Base-by-base conservation (phyloP, 768 basidiomycete genomes). In the Galerina sulciceps region DNA sequence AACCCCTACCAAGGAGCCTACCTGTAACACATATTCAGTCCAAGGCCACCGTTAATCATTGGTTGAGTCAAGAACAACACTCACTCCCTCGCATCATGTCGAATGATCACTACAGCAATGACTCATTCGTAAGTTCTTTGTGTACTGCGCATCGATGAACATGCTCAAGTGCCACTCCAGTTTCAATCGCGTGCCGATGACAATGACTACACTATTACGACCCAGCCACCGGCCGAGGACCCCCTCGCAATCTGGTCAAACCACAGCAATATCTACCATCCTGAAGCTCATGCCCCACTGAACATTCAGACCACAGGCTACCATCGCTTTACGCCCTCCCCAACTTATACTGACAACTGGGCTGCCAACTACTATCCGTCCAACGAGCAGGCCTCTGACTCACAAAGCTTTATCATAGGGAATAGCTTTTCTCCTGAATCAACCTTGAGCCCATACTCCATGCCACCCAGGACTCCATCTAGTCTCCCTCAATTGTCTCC, bases 131-230 rank as follows among this genome's bases (percentile, higher is more conserved):
- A 22, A 10, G 58, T 57, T 37, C 10, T 50, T 47, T n/a, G 4
- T 37, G 23, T 47, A 10, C 41, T 35, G 22, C 22, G 22, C 23
- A 15, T 20, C 22, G 31, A 15, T 34, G 26, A 22, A 22, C 17
- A n/a, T 22, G 13, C 36, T 52, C 20, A 47, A 18, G 11, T 31
- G 26, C 45, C 56, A 13, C 15, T 37, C 20, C 17, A 61, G 60
- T 37, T 47, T 9, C 49, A 20, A 45, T 41, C 41, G 31, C 53
- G 48, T 13, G 59, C 31, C 18, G 57, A 67, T 26, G 44, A 53
- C 14, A 55, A 53, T 49, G 63, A 60, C 34, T 67, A 67, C 36
- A 67, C 63, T 5, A 60, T 67, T 34, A 60, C 35, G 17, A 67
- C 65, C 20, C 63, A 67, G 20, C 44, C 52, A 18, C 58, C 65